These are phyloP conservation scores for Grifola frondosa DNA, from an alignment of 1,284 basidiomycete species.

Conservation along the genomic window DNA sequence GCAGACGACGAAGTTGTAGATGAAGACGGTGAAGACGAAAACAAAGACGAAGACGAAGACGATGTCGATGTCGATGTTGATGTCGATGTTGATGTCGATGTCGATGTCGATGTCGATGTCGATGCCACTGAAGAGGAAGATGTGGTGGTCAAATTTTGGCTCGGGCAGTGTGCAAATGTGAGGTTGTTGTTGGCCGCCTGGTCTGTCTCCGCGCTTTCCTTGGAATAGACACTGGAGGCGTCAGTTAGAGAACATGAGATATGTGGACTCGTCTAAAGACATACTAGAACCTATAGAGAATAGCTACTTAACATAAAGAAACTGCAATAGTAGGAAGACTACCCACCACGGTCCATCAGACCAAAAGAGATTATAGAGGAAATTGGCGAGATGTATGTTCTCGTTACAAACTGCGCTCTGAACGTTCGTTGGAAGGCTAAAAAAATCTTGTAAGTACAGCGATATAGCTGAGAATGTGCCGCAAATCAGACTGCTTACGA, in stretches of 20 bases:
- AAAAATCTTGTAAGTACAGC: too few relatives aligned
- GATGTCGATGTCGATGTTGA: background rate
- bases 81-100: background rate
- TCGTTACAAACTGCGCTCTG: constrained; percentile 14
- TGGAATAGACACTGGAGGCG: constrained; percentile 13
- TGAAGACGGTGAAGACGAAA: constrained; percentile 2
- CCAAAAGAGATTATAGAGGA: constrained; percentile 18
- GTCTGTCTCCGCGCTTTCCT: constrained; percentile 10
- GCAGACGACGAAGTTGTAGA: constrained; percentile 5
- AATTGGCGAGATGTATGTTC: constrained; percentile 16
- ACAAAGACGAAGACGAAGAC: constrained; percentile 2
- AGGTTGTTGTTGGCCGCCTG: constrained; percentile 12
- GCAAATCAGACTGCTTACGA: too few relatives aligned
- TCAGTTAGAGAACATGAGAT: background rate
- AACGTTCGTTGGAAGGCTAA: constrained; percentile 12
- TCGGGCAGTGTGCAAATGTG: constrained; percentile 18
- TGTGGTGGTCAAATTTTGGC: constrained; percentile 2
- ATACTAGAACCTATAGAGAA: constrained; percentile 17
- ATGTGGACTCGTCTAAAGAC: background rate
- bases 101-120: background rate
- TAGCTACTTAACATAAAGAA: background rate
- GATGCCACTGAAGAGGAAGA: background rate
- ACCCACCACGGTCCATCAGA: constrained; percentile 17
- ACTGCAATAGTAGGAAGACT: background rate
- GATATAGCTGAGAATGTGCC: background rate